These are phyloP conservation scores for Neodidymelliopsis sp. DNA, from an alignment of 2,329 filamentous ascomycete species.

Conservation along the genomic window DNA sequence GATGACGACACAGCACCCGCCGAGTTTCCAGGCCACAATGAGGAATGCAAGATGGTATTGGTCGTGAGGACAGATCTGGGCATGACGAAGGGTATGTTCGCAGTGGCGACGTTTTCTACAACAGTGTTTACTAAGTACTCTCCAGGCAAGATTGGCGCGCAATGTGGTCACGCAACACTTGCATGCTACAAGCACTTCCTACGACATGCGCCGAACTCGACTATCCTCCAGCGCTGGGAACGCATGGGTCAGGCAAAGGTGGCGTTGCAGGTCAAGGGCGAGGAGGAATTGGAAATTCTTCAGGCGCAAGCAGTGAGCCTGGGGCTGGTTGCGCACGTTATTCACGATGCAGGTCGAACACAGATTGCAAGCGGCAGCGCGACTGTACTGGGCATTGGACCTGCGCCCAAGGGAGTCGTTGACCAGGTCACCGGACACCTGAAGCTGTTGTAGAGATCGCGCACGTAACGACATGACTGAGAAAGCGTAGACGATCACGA, in stretches of 20 bases:
- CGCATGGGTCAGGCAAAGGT: slow-evolving; percentile 88
- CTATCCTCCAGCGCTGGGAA: slow-evolving; percentile 85
- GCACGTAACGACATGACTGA: not conserved
- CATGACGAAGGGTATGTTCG: slow-evolving; percentile 89
- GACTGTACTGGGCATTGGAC: slow-evolving; percentile 80
- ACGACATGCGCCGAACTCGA: slow-evolving; percentile 61
- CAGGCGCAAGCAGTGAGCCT: slow-evolving; percentile 82
- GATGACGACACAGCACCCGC: slow-evolving; percentile 45
- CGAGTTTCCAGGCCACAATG: slow-evolving; percentile 61
- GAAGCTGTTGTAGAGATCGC: slow-evolving; percentile 72
- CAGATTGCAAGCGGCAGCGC: slow-evolving; percentile 94
- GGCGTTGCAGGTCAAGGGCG: slow-evolving; percentile 84
- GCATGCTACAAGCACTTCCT: slow-evolving; percentile 92
- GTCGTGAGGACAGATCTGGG: slow-evolving; percentile 93
- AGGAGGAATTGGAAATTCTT: slow-evolving; percentile 79
- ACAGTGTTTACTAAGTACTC: not conserved
- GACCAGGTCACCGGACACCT: slow-evolving; percentile 85
- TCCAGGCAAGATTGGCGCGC: slow-evolving; percentile 93
- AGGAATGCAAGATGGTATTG: slow-evolving; percentile 94
- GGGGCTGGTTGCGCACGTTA: slow-evolving; percentile 86
- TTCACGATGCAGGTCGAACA: slow-evolving; percentile 94
- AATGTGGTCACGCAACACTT: slow-evolving; percentile 94
- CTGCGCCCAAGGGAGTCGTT: slow-evolving; percentile 83
- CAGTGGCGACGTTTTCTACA: not conserved
- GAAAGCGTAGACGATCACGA: not conserved